Percentiles rank a stretch among this genome's conserved stretches.
Conservation (phyloP, 331 rosid species). For the Cydonia oblonga region DNA sequence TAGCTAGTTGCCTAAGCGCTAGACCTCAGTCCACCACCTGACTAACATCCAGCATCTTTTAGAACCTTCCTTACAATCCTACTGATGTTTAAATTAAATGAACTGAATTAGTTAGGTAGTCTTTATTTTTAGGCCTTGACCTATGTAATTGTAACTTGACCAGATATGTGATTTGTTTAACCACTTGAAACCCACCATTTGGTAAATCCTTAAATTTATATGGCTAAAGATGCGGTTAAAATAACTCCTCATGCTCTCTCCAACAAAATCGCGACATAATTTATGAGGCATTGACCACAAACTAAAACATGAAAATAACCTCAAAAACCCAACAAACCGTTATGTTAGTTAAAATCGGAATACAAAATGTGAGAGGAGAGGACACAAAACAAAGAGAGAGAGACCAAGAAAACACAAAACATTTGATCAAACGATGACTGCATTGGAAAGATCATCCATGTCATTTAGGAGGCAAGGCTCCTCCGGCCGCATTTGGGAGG, state of each 20-base stretch:
- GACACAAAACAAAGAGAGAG: not conserved
- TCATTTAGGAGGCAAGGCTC: conserved; percentile 14
- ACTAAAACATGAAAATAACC: not conserved
- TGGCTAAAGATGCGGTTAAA: not conserved
- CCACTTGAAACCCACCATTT: not conserved
- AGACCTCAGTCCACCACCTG: too few relatives aligned
- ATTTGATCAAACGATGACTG: not conserved
- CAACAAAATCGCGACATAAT: not conserved
- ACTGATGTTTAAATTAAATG: not conserved
- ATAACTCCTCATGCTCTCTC: not conserved
- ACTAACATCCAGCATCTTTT: too few relatives aligned
- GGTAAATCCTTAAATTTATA: not conserved
- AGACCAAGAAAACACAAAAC: not conserved
- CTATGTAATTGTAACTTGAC: not conserved
- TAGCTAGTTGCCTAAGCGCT: too few relatives aligned
- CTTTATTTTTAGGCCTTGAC: not conserved
- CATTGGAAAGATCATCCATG: conserved; percentile 3
- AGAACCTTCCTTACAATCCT: not conserved
- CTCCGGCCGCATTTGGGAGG: conserved; percentile 8
- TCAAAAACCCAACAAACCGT: not conserved
- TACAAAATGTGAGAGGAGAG: not conserved
- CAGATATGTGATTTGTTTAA: not conserved
- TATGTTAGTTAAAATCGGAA: not conserved
- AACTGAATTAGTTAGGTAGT: not conserved
- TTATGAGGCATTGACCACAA: not conserved